phyloP scores from a whole-genome alignment of 2,329 filamentous ascomycete genomes.

The Verticillium tricorpus region DNA sequence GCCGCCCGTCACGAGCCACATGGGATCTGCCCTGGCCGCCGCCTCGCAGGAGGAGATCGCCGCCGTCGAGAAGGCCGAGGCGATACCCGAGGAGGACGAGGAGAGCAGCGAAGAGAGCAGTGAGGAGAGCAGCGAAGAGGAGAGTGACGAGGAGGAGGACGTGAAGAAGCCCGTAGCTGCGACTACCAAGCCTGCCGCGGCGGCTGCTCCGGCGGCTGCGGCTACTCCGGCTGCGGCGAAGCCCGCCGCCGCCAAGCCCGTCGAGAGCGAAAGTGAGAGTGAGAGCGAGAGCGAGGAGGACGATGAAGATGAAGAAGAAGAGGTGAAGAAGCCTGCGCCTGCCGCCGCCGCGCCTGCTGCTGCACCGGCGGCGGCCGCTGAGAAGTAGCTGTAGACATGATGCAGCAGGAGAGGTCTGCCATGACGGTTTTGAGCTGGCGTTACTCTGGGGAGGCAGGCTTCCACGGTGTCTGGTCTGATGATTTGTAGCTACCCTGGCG shows the following conservation, averaged over 20 bases:
- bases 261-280: background rate
- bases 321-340: constrained; percentile 1
- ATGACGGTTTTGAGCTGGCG: background rate
- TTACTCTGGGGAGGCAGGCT: background rate
- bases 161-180: background rate
- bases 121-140: constrained; percentile 19
- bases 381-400: constrained; percentile 1
- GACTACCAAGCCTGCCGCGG: background rate
- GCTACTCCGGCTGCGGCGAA: background rate
- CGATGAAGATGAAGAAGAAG: background rate
- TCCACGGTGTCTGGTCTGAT: background rate
- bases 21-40: constrained; percentile 25
- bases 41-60: constrained; percentile 33
- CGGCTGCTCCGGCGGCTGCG: background rate
- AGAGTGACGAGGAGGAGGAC: constrained; percentile 19
- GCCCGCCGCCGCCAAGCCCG: background rate
- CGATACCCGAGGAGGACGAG: constrained; percentile 29
- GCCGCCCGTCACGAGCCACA: constrained; percentile 19
- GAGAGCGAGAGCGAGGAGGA: background rate
- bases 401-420: background rate
- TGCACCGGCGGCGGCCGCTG: background rate
- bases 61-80: constrained; percentile 32
- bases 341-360: background rate
- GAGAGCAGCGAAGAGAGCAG: constrained; percentile 15
- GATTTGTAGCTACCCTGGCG: background rate